A percentile compares a stretch with the other conserved stretches of the same genome.
phyloP scores from a whole-genome alignment of 352 stramenopile species.

The Pythium rhizo-oryzae region DNA sequence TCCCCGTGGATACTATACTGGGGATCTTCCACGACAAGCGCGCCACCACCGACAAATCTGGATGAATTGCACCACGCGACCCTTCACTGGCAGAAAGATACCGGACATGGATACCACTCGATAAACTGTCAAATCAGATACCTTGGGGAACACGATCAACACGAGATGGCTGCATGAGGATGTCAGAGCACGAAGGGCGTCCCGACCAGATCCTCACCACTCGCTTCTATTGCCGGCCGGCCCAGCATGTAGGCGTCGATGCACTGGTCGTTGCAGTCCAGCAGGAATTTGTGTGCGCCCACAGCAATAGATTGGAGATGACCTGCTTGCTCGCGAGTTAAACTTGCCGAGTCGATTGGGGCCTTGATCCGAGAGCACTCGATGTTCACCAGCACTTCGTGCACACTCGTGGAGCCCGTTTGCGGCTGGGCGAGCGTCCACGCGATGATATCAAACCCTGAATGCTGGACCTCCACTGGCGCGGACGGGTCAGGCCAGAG shows the following conservation, averaged over 20 bases:
- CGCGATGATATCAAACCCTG: neutral
- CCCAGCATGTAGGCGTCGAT: neutral
- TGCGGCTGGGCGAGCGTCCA: neutral
- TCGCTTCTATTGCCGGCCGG: neutral
- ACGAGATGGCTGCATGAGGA: constrained; percentile 12
- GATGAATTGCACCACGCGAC: neutral
- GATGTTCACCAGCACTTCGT: neutral
- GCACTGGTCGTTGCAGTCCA: neutral
- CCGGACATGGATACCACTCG: neutral
- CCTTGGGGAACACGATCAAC: neutral
- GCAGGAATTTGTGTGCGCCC: neutral
- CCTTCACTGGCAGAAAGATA: neutral
- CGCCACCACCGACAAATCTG: neutral
- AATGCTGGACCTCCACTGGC: neutral
- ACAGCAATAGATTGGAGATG: neutral
- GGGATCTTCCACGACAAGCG: too few species aligned
- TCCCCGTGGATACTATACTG: too few species aligned
- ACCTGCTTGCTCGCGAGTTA: neutral
- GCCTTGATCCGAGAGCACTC: neutral
- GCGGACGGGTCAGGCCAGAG: neutral
- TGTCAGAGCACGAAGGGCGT: neutral
- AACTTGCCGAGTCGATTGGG: neutral
- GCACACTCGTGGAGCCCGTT: neutral
- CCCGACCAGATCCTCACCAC: too few species aligned
- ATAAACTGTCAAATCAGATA: constrained; percentile 3